A percentile compares a stretch with the other conserved stretches of the same genome.
These are phyloP conservation scores for Aspergillus phoenicis DNA, from an alignment of 2,329 filamentous ascomycete genomes.

Conservation along the genomic window DNA sequence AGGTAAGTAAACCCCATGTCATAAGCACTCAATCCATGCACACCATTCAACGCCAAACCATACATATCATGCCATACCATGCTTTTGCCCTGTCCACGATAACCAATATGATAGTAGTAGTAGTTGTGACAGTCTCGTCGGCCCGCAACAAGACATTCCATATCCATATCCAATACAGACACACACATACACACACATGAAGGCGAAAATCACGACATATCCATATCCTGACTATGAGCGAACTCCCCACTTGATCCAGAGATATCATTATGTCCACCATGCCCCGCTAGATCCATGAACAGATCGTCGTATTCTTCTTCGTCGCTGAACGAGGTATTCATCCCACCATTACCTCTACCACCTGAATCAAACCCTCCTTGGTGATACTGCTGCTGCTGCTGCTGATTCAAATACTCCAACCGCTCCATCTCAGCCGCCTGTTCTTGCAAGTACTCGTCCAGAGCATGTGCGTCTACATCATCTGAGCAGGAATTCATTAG, in stretches of 20 bases:
- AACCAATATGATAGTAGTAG: too few relatives aligned
- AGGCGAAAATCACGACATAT: slow-evolving; percentile 33
- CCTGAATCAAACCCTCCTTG: neutral
- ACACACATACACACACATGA: slow-evolving; percentile 3
- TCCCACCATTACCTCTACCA: slow-evolving; percentile 9
- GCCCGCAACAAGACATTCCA: neutral
- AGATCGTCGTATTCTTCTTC: slow-evolving; percentile 65
- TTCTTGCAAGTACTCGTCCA: slow-evolving; percentile 43
- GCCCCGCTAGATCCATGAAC: slow-evolving; percentile 66
- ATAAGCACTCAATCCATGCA: too few relatives aligned
- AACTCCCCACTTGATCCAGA: neutral
- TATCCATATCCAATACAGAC: neutral
- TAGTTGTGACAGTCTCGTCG: neutral
- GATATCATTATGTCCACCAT: slow-evolving; percentile 21
- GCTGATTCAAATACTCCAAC: slow-evolving; percentile 21
- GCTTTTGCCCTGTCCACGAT: too few relatives aligned
- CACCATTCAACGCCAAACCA: too few relatives aligned
- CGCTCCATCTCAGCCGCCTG: slow-evolving; percentile 38
- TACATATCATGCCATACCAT: too few relatives aligned
- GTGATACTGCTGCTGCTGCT: slow-evolving; percentile 1
- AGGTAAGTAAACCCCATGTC: too few relatives aligned
- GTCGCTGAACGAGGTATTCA: slow-evolving; percentile 45
- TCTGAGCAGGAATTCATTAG: slow-evolving; percentile 19
- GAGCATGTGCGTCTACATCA: slow-evolving; percentile 31
- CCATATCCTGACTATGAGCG: slow-evolving; percentile 38